Percentiles rank a stretch among this genome's conserved stretches.
Evolutionary conservation across 257 asterid genomes (phyloP).

Genomic region (Rubia yunnanensis): DNA sequence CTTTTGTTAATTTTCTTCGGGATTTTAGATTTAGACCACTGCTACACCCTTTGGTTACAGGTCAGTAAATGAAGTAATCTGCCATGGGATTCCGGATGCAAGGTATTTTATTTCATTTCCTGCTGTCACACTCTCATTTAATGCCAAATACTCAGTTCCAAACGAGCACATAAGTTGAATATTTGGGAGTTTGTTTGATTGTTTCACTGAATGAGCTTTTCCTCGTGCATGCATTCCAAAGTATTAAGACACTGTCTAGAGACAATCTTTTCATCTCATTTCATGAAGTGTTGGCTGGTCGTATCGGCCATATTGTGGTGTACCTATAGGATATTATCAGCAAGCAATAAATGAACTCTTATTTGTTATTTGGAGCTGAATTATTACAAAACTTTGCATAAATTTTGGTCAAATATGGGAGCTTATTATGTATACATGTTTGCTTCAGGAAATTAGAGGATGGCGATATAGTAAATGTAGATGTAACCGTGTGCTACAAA

Average conservation of each 20-base stretch:
- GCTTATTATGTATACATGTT: constrained; percentile 5
- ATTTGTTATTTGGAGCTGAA: not conserved
- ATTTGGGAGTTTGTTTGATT: not conserved
- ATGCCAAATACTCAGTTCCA: not conserved
- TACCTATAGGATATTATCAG: not conserved
- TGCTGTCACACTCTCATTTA: not conserved
- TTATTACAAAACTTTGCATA: not conserved
- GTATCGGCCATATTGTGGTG: not conserved
- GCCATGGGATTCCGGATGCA: constrained; percentile 99
- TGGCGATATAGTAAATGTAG: constrained; percentile 95
- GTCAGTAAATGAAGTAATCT: constrained; percentile 93
- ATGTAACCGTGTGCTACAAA: constrained; percentile 73
- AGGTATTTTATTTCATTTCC: constrained; percentile 37
- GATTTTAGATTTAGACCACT: constrained; percentile 15
- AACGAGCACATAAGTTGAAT: not conserved
- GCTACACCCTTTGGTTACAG: constrained; percentile 34
- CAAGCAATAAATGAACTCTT: not conserved
- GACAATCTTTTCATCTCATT: not conserved
- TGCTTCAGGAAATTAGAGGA: constrained; percentile 84
- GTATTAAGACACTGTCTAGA: not conserved
- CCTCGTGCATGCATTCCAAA: not conserved
- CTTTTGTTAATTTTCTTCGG: constrained; percentile 7
- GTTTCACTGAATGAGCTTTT: not conserved
- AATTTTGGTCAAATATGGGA: not conserved
- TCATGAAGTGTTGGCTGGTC: not conserved